Conservation (phyloP, 108 stramenopile species). For the Nitzschia inconspicua region DNA sequence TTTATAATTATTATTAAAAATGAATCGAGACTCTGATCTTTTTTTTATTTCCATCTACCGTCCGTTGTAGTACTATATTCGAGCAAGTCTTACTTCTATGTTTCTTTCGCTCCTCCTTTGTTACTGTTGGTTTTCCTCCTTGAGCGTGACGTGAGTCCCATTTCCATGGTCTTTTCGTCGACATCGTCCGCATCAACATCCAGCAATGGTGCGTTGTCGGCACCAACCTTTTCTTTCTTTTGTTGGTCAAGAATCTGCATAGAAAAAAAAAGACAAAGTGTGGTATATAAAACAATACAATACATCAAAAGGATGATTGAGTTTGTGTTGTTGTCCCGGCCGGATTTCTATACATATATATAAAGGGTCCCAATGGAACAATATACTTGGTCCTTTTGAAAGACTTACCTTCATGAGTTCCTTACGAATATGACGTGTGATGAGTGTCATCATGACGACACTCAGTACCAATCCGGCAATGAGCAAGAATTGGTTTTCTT, state of each 20-base stretch:
- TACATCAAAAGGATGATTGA: no score
- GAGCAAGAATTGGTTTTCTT: slow-evolving; percentile 62
- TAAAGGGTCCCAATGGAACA: neutral
- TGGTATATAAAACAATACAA: no score
- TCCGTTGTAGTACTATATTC: no score
- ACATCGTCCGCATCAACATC: neutral
- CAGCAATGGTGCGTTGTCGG: slow-evolving; percentile 2
- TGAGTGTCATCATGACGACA: slow-evolving; percentile 65
- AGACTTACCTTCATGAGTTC: slow-evolving; percentile 69
- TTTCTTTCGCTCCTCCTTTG: neutral
- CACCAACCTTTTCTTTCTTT: slow-evolving; percentile 60
- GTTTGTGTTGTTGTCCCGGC: no score
- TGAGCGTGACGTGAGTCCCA: slow-evolving; percentile 13
- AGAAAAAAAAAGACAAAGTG: neutral
- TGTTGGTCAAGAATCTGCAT: slow-evolving; percentile 63
- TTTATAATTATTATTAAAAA: no score
- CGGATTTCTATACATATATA: no score
- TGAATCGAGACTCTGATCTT: no score
- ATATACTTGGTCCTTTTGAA: no score
- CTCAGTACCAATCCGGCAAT: slow-evolving; percentile 60
- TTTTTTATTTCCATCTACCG: no score
- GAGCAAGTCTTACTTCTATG: no score
- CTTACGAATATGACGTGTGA: slow-evolving; percentile 61
- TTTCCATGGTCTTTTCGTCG: slow-evolving; percentile 18
- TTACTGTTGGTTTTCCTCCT: slow-evolving; percentile 6